phyloP scores from a whole-genome alignment of 257 asterid species.

The Voacanga thouarsii region DNA sequence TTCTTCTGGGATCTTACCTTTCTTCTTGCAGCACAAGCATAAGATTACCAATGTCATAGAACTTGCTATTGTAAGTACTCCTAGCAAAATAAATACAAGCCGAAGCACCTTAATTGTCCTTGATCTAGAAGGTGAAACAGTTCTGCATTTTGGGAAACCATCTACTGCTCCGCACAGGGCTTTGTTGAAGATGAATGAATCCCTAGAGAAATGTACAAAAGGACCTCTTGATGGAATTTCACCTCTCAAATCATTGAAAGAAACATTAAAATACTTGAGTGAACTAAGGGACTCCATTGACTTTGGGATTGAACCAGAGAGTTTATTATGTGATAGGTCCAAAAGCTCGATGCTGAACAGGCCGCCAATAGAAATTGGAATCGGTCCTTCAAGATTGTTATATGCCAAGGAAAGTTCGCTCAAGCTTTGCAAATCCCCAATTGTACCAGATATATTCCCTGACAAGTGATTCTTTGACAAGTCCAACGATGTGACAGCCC shows the following conservation, averaged over 20 bases:
- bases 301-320: neutral
- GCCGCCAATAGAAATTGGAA: slow-evolving; percentile 7
- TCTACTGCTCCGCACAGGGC: slow-evolving; percentile 18
- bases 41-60: neutral
- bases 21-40: neutral
- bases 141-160: neutral
- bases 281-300: neutral
- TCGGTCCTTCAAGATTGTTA: neutral
- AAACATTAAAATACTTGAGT: slow-evolving; percentile 27
- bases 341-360: slow-evolving; percentile 4
- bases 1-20: neutral
- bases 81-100: neutral
- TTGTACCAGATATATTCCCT: slow-evolving; percentile 9
- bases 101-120: neutral
- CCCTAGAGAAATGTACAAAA: slow-evolving; percentile 1
- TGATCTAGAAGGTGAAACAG: neutral
- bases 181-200: slow-evolving; percentile 23
- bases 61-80: neutral
- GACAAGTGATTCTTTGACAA: slow-evolving; percentile 23
- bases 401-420: neutral
- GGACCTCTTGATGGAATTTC: slow-evolving; percentile 21
- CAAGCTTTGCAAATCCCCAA: neutral
- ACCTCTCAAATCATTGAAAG: slow-evolving; percentile 29
- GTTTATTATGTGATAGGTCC: slow-evolving; percentile 5
- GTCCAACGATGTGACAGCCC: slow-evolving; percentile 3